Percentiles rank a stretch among this genome's conserved stretches.
These are phyloP conservation scores for Xylaria sp. DNA, from an alignment of 2,329 filamentous ascomycete species.

Conservation along the genomic window DNA sequence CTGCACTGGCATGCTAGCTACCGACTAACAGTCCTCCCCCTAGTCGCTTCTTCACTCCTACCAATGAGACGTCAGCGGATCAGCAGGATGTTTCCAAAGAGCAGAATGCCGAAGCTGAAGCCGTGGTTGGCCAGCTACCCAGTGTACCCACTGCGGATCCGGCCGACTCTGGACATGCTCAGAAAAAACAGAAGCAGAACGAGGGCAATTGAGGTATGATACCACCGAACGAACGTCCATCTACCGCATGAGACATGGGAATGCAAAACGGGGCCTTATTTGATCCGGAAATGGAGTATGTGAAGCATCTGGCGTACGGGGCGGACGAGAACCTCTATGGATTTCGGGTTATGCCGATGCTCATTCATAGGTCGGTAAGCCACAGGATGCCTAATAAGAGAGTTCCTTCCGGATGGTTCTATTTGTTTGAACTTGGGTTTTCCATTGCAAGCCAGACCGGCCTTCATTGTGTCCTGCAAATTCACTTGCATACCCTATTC, in stretches of 20 bases:
- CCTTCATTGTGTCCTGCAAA: neutral
- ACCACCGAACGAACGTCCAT: neutral
- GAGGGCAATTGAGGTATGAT: constrained; percentile 6
- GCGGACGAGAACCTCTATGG: constrained; percentile 1
- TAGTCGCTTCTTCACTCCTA: constrained; percentile 34
- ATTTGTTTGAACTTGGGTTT: neutral
- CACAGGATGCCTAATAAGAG: neutral
- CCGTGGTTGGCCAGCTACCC: constrained; percentile 37
- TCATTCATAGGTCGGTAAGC: neutral
- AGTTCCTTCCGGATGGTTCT: neutral
- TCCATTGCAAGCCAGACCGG: neutral
- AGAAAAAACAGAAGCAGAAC: constrained; percentile 40
- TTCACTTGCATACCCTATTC: neutral
- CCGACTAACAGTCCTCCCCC: neutral
- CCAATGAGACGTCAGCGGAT: constrained; percentile 9
- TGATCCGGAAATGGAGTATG: constrained; percentile 5
- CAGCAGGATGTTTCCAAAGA: constrained; percentile 20
- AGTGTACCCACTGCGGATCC: constrained; percentile 42
- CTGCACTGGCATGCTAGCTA: neutral
- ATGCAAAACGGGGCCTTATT: neutral
- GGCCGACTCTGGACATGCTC: constrained; percentile 32
- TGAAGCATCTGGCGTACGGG: constrained; percentile 2
- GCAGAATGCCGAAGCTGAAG: constrained; percentile 30
- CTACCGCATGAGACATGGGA: constrained; percentile 4
- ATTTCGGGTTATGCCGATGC: neutral